A percentile compares a stretch with the other conserved stretches of the same genome.
Conservation (phyloP, 352 stramenopile species). For the Pythium utonaiense region DNA sequence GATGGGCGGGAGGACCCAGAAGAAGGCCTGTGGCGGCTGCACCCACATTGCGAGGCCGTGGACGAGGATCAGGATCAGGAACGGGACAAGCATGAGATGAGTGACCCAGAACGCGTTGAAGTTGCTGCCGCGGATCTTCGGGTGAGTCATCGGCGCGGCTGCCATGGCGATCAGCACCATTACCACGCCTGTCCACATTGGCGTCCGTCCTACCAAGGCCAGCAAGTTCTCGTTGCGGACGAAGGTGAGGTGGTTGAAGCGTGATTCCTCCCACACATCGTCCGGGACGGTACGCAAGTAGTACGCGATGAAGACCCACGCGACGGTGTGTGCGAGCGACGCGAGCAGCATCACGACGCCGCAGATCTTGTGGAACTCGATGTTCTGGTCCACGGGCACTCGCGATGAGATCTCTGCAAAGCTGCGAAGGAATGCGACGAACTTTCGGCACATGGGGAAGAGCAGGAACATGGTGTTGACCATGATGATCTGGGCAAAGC, state of each 20-base stretch:
- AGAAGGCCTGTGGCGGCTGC: slow-evolving; percentile 1
- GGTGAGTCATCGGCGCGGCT: slow-evolving; percentile 41
- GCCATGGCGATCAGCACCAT: slow-evolving; percentile 58
- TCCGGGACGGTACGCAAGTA: slow-evolving; percentile 40
- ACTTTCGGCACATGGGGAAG: slow-evolving; percentile 70
- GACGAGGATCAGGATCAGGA: slow-evolving; percentile 56
- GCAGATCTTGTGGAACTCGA: slow-evolving; percentile 76
- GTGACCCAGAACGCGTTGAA: slow-evolving; percentile 24
- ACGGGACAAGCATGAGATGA: slow-evolving; percentile 33
- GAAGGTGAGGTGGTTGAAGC: slow-evolving; percentile 43
- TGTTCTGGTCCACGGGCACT: slow-evolving; percentile 62
- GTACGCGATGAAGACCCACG: slow-evolving; percentile 55
- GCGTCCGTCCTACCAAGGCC: slow-evolving; percentile 37
- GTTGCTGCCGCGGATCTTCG: slow-evolving; percentile 43
- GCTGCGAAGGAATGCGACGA: slow-evolving; percentile 49
- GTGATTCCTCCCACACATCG: slow-evolving; percentile 37
- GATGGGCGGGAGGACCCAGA: slow-evolving; percentile 7
- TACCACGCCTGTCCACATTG: slow-evolving; percentile 55
- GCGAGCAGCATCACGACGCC: slow-evolving; percentile 57
- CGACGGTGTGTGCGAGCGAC: slow-evolving; percentile 45
- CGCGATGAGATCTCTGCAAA: slow-evolving; percentile 35
- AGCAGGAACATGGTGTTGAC: slow-evolving; percentile 74
- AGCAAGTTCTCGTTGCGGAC: slow-evolving; percentile 49
- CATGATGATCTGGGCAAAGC: slow-evolving; percentile 65
- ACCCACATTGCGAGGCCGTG: slow-evolving; percentile 13